Base-by-base conservation (phyloP, 73 alveolate species). In the Paramecium tetraurelia region DNA sequence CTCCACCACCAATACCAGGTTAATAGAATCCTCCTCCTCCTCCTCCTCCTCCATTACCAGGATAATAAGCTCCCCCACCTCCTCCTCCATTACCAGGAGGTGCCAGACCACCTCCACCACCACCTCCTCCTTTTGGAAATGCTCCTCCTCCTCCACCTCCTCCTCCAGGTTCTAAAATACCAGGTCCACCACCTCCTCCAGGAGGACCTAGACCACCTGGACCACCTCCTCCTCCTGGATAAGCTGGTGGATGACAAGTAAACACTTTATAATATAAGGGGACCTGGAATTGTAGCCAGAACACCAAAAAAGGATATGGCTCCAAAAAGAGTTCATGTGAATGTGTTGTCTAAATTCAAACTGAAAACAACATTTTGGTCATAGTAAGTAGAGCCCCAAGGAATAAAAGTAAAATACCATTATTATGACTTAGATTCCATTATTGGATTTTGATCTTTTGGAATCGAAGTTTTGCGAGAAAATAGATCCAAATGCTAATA, bases 121-220 rank as follows among this genome's bases (percentile, higher is more conserved):
- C 90, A 3, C 70, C 31, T 27, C 31, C 31, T 27, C n/a, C n/a
- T n/a, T n/a, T n/a, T n/a, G 69, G 50, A 18, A n/a, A 9, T 22
- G 43, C 58, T 0, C 90, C 90, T 5, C 90, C 75, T 14, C 90
- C 90, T 41, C 90, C 90, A 1, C 75, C 75, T 22, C 36, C 59
- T 11, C 50, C 50, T 22, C 75, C 75, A 22, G 90, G 90, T 18
- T 41, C 27, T 5, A 22, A 22, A 21, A 58, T 59, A 43, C 90
- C 90, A 22, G 75, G 75, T 18, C 72, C 90, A 16, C 90, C 90
- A 18, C 90, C 90, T 80, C 90, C 90, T 80, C 90, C 90, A 10
- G 90, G 90, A 1, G 87, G 24, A 75, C 63, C 87, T 38, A 14
- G 87, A 35, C 87, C 87, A 29, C 87, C 87, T 75, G 87, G 87